These are phyloP conservation scores for Cylindrotheca closterium DNA, from an alignment of 108 stramenopile genomes.

Conservation along the genomic window DNA sequence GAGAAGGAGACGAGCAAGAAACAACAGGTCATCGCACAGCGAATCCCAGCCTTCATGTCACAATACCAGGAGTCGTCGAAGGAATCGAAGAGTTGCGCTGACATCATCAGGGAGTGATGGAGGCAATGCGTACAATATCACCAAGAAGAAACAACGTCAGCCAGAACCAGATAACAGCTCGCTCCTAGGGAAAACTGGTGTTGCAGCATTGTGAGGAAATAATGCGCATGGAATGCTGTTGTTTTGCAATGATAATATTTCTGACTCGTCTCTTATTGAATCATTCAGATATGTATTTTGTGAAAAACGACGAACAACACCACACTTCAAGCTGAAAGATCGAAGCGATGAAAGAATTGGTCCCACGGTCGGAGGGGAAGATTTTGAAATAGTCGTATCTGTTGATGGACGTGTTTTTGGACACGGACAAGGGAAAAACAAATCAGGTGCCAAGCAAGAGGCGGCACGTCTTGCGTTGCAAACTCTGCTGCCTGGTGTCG, in stretches of 20 bases:
- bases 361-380: constrained; percentile 15
- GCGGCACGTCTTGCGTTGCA: constrained; percentile 69
- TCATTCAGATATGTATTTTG: constrained; percentile 85
- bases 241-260: too few relatives aligned
- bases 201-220: constrained; percentile 73
- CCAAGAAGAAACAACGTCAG: constrained; percentile 52
- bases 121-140: constrained; percentile 20
- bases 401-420: constrained; percentile 69
- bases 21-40: constrained; percentile 21
- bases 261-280: too few relatives aligned
- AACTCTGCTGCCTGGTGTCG: constrained; percentile 62
- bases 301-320: constrained; percentile 56
- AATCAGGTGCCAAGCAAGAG: constrained; percentile 71
- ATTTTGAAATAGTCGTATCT: constrained; percentile 56
- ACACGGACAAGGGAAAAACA: constrained; percentile 62
- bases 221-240: too few relatives aligned
- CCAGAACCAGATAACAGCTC: constrained; percentile 48
- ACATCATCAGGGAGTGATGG: constrained; percentile 23
- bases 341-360: neutral
- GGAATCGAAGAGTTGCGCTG: constrained; percentile 18
- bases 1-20: constrained; percentile 19
- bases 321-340: constrained; percentile 10
- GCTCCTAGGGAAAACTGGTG: constrained; percentile 77
- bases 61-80: constrained; percentile 12
- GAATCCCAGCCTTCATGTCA: neutral